Evolutionary conservation across 352 stramenopile species (phyloP).

Genomic region (Poterioochromonas sp.): DNA sequence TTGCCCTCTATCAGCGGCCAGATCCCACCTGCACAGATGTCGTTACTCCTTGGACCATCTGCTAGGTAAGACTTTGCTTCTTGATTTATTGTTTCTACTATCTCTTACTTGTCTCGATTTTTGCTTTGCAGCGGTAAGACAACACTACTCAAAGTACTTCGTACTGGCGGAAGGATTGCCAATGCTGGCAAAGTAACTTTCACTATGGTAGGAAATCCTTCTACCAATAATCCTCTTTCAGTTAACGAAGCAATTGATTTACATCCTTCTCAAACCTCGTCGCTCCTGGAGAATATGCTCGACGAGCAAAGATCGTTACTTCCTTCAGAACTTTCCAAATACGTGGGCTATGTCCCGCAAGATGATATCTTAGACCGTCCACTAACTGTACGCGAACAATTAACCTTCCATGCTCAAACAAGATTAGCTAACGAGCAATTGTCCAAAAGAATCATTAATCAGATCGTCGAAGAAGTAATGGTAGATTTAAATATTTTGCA

Average conservation of each 20-base stretch:
- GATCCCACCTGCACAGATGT: background rate
- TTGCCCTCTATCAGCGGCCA: background rate
- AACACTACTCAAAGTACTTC: background rate
- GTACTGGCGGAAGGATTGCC: background rate
- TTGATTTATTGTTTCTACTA: background rate
- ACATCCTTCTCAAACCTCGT: no score
- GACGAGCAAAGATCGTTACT: no score
- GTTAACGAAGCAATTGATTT: background rate
- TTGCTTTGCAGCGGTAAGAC: background rate
- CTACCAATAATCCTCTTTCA: background rate
- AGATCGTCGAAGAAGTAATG: background rate
- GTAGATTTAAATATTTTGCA: background rate
- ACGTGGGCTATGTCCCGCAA: conserved; percentile 17
- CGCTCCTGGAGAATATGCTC: no score
- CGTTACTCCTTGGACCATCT: background rate
- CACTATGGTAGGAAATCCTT: background rate
- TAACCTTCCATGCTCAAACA: background rate
- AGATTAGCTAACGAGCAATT: background rate
- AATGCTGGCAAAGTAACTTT: background rate
- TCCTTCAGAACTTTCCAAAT: background rate
- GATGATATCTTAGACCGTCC: conserved; percentile 16
- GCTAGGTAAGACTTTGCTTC: background rate
- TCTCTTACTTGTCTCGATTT: background rate
- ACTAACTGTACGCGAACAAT: conserved; percentile 9
- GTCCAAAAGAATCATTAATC: background rate